Conservation (phyloP, 768 basidiomycete species). For the Tricholoma terreum region DNA sequence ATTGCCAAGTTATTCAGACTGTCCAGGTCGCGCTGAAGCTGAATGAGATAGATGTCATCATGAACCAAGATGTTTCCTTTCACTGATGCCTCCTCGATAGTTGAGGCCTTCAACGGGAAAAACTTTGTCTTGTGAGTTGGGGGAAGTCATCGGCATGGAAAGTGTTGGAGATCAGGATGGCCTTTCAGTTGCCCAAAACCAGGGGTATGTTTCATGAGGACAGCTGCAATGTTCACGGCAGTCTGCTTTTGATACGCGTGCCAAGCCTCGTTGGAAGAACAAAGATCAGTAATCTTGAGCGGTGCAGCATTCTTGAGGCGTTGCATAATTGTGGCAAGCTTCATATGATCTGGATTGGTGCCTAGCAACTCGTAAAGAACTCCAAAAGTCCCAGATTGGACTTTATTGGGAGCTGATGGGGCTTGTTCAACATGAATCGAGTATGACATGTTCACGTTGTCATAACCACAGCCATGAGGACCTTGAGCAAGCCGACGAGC, state of each 20-base stretch:
- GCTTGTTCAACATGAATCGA: conserved; percentile 32
- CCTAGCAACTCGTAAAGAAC: conserved; percentile 26
- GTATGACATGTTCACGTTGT: conserved; percentile 27
- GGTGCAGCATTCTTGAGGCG: conserved; percentile 7
- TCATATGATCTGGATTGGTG: conserved; percentile 17
- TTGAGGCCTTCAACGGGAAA: no score
- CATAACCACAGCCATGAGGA: conserved; percentile 1
- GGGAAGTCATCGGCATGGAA: no score
- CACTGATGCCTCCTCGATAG: no score
- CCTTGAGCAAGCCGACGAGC: background rate
- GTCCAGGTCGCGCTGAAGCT: no score
- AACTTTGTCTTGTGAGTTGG: no score
- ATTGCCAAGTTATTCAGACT: no score
- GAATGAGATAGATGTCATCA: no score
- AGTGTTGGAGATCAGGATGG: no score
- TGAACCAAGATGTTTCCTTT: no score
- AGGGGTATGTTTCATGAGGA: conserved; percentile 4
- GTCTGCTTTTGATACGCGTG: background rate
- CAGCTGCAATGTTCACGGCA: background rate
- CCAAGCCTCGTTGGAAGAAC: background rate
- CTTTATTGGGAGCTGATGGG: conserved; percentile 24
- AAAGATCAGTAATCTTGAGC: conserved; percentile 4
- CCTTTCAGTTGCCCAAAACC: background rate
- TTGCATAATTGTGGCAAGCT: conserved; percentile 20
- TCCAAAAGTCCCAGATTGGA: conserved; percentile 33